Base-by-base conservation (phyloP, 192 early-diverging fungal species). In the Backusella tarrabulga region DNA sequence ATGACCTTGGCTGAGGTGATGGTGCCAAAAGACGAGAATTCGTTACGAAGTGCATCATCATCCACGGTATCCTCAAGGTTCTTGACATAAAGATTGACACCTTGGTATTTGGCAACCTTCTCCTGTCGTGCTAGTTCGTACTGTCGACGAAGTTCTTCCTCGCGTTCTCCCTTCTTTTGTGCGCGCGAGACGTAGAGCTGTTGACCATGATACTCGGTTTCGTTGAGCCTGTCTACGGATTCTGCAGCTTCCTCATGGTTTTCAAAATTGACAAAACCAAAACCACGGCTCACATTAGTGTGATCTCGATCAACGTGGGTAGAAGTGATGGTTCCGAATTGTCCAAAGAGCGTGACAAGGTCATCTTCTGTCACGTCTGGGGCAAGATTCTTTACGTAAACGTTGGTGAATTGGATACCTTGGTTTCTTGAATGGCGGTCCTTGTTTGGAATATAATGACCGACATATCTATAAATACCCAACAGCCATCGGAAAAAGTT, bases 1-100 rank as follows among this genome's bases (percentile, higher is more conserved):
- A 99, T 99, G 76, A 99, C 93, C 90, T 97, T 97, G 82, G 96
- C 96, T 35, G 92, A 94, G 83, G 97, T 98, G 81, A 99, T 99
- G 73, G 91, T 88, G 73, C 98, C 98, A 84, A 95, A 99, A 54
- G 93, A 90, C 29, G 95, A 90, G 87, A 99, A 99, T 88, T 97
- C 97, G 83, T 97, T 91, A 74, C 97, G 92, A 36, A 99, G 91
- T 86, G 90, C 92, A 85, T 98, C 98, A 85, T 99, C 98, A 85
- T 98, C 95, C 78, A 98, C 90, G 60, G 90, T 87, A 80, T 98
- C 98, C 77, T 98, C 98, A 80, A 99, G 89, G 92, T 98, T 98
- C 90, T 98, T 98, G 87, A 99, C 89, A 85, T 98, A 98, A 56
- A 99, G 87, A 88, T 99, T 99, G 80, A 96, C 97, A 76, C 95